Percentiles rank a stretch among this genome's conserved stretches.
Conservation (phyloP, 345 rosid genomes). For the Eucalyptus pumila region DNA sequence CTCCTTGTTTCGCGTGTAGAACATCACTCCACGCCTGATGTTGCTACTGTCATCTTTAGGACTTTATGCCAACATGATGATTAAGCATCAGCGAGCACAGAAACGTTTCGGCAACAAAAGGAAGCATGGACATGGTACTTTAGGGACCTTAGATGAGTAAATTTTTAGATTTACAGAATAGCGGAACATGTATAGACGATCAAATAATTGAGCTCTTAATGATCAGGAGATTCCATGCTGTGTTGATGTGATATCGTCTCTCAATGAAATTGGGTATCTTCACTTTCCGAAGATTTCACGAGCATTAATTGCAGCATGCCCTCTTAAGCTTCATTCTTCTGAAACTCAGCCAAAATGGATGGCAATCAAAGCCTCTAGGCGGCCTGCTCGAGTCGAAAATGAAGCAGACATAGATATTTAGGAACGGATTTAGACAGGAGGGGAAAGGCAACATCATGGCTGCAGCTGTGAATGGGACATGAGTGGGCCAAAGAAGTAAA, state of each 20-base stretch:
- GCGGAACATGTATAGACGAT: no score
- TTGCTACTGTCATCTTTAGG: neutral
- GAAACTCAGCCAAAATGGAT: neutral
- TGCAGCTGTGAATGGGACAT: neutral
- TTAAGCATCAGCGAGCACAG: neutral
- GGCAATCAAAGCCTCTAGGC: neutral
- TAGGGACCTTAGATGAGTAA: neutral
- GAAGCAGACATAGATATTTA: neutral
- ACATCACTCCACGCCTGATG: neutral
- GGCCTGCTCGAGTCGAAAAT: neutral
- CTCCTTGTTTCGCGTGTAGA: neutral
- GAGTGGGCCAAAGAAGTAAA: neutral
- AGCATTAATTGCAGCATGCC: neutral
- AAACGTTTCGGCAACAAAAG: neutral
- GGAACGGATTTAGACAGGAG: neutral
- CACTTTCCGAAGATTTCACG: accelerated
- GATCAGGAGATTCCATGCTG: neutral
- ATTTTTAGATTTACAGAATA: neutral
- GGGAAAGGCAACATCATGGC: neutral
- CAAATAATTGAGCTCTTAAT: neutral
- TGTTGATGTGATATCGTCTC: neutral
- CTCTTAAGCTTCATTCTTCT: neutral
- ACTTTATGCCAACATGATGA: neutral
- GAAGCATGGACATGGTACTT: neutral
- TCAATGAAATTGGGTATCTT: neutral